phyloP scores from a whole-genome alignment of 2,329 filamentous ascomycete species.

The Pseudogymnoascus sp. region DNA sequence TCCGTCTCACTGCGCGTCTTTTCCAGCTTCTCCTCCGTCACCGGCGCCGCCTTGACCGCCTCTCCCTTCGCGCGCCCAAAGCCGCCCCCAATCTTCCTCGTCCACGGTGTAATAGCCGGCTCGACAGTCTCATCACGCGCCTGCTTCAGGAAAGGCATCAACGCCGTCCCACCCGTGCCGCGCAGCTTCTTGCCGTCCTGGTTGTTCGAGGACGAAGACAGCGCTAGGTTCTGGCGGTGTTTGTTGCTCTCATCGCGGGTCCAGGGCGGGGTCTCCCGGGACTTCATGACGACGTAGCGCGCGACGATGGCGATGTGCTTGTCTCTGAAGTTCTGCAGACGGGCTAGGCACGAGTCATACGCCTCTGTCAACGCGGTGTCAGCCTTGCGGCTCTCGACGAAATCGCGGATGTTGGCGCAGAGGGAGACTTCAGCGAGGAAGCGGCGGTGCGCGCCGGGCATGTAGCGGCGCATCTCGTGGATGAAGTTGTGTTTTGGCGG shows the following conservation, averaged over 20 bases:
- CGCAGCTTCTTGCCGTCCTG: conserved; percentile 46
- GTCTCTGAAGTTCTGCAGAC: conserved; percentile 56
- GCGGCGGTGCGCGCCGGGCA: conserved; percentile 85
- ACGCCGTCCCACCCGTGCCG: conserved; percentile 84
- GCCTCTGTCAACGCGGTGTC: conserved; percentile 65
- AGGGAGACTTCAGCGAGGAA: conserved; percentile 74
- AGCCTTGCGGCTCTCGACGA: conserved; percentile 54
- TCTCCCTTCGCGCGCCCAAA: conserved; percentile 46
- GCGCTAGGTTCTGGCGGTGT: conserved; percentile 53
- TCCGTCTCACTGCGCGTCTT: conserved; percentile 37
- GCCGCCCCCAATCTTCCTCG: conserved; percentile 33
- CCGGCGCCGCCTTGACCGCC: conserved; percentile 13
- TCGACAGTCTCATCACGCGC: conserved; percentile 93
- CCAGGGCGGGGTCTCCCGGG: conserved; percentile 61
- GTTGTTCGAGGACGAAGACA: conserved; percentile 42
- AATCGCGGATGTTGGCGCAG: conserved; percentile 81
- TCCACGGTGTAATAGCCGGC: conserved; percentile 66
- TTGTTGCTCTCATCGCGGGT: conserved; percentile 41
- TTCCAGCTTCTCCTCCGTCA: conserved; percentile 41
- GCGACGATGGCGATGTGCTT: conserved; percentile 96
- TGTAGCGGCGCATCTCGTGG: conserved; percentile 92
- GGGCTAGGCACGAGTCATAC: conserved; percentile 82
- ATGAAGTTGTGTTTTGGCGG: conserved; percentile 78
- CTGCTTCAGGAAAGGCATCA: conserved; percentile 95
- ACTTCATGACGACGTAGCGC: conserved; percentile 88